These are phyloP conservation scores for Epichloe uncinata DNA, from an alignment of 2,329 filamentous ascomycete genomes.

Conservation along the genomic window DNA sequence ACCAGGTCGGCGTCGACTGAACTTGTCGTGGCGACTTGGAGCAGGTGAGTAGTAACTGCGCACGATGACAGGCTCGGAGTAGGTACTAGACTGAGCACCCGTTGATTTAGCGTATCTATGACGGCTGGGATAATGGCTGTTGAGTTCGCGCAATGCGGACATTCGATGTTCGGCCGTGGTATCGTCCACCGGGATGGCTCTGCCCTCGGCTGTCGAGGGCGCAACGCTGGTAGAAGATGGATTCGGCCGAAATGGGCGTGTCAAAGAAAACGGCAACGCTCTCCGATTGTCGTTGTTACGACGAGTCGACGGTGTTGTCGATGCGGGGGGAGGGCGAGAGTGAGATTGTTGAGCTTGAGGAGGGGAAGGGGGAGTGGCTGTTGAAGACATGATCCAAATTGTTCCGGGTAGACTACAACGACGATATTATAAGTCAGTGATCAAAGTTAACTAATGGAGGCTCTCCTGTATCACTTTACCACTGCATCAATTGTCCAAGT, in stretches of 20 bases:
- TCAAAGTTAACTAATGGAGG: too few species aligned
- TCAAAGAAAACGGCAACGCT: slow-evolving; percentile 34
- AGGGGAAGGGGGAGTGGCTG: slow-evolving; percentile 7
- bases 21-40: slow-evolving; percentile 18
- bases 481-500: too few species aligned
- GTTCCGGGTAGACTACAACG: background rate
- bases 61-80: slow-evolving; percentile 53
- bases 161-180: slow-evolving; percentile 42
- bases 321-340: slow-evolving; percentile 9
- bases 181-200: slow-evolving; percentile 42
- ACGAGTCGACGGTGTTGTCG: slow-evolving; percentile 13
- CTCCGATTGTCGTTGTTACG: slow-evolving; percentile 17
- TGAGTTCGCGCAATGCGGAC: slow-evolving; percentile 47
- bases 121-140: slow-evolving; percentile 41
- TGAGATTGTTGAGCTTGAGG: slow-evolving; percentile 9
- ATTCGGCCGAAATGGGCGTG: slow-evolving; percentile 34
- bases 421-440: background rate
- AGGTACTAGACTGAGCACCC: slow-evolving; percentile 43
- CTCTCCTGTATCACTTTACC: too few species aligned
- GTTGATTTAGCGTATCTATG: slow-evolving; percentile 44
- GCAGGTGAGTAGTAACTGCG: slow-evolving; percentile 44
- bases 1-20: slow-evolving; percentile 17
- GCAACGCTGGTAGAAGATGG: slow-evolving; percentile 39
- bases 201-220: slow-evolving; percentile 41
- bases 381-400: slow-evolving; percentile 1